phyloP scores from a whole-genome alignment of 495 filamentous ascomycete species.

The Neurospora pannonica region DNA sequence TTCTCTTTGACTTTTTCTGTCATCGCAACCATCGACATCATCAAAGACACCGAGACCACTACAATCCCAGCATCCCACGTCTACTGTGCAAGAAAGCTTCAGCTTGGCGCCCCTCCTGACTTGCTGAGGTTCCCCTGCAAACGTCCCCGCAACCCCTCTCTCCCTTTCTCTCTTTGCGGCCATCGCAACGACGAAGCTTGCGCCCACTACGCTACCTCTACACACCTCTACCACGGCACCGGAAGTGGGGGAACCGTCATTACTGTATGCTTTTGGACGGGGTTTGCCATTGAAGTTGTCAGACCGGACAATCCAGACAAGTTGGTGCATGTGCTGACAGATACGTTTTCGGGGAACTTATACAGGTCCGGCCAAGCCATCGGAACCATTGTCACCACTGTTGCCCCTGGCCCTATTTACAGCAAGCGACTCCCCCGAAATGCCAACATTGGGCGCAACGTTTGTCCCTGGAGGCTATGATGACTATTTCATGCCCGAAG shows the following conservation, averaged over 20 bases:
- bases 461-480: slow-evolving; percentile 85
- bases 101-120: not conserved
- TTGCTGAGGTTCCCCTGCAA: not conserved
- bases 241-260: not conserved
- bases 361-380: slow-evolving; percentile 31
- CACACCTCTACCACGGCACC: not conserved
- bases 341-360: slow-evolving; percentile 15
- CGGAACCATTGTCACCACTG: not conserved
- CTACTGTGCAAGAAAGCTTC: not conserved
- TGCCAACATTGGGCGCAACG: slow-evolving; percentile 61
- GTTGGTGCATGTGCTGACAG: slow-evolving; percentile 25
- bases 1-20: not conserved
- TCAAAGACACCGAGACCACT: not conserved
- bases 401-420: slow-evolving; percentile 1
- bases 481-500: slow-evolving; percentile 71
- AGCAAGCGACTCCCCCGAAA: slow-evolving; percentile 34
- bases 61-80: not conserved
- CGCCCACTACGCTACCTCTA: not conserved
- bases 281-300: not conserved
- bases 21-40: not conserved
- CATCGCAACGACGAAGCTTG: not conserved
- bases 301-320: not conserved
- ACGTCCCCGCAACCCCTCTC: not conserved
- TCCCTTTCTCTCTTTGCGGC: not conserved
- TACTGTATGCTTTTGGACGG: not conserved